Percentiles rank a stretch among this genome's conserved stretches.
Evolutionary conservation across 306 rosid species (phyloP).

Genomic region (Ormosia semicastrata): DNA sequence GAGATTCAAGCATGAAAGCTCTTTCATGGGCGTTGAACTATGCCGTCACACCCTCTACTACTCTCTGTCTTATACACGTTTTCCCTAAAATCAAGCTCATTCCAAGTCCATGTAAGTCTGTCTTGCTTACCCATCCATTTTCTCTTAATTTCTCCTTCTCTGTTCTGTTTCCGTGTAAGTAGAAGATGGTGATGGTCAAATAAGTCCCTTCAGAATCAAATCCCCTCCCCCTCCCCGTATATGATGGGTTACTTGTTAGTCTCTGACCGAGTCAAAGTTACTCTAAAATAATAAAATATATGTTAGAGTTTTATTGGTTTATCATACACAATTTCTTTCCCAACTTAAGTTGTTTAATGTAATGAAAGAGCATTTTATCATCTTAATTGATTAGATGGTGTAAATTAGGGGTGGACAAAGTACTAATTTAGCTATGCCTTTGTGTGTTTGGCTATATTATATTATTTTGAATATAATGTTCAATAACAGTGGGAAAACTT

Average conservation of each 20-base stretch:
- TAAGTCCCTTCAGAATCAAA: neutral
- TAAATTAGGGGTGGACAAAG: too few relatives aligned
- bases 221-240: neutral
- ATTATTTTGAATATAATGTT: neutral
- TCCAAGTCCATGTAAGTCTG: slow-evolving; percentile 67
- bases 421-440: neutral
- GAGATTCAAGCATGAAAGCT: slow-evolving; percentile 61
- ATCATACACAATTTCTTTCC: neutral
- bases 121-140: neutral
- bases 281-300: neutral
- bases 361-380: neutral
- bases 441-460: neutral
- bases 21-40: slow-evolving; percentile 61
- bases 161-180: too few relatives aligned
- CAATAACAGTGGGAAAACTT: slow-evolving; percentile 40
- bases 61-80: slow-evolving; percentile 58
- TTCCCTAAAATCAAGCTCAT: slow-evolving; percentile 55
- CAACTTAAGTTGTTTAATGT: neutral
- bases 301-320: neutral
- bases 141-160: neutral
- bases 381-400: too few relatives aligned
- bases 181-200: neutral
- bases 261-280: neutral
- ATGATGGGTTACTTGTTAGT: neutral
- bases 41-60: slow-evolving; percentile 35